These are phyloP conservation scores for Trichoderma cornu-damae DNA, from an alignment of 2,329 filamentous ascomycete species.

Conservation along the genomic window DNA sequence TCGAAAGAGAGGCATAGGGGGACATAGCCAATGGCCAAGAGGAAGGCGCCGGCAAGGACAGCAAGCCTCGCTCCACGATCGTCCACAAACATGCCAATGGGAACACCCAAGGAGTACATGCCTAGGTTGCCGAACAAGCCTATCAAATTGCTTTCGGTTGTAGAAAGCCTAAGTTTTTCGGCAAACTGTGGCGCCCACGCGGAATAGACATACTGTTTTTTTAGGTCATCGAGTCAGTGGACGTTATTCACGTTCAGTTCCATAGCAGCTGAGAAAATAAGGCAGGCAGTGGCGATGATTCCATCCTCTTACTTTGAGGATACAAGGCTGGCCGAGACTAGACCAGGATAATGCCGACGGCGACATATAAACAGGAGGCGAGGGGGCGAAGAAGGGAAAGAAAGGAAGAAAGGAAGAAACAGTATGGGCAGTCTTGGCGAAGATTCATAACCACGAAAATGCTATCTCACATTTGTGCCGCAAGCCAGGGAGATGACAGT, in stretches of 20 bases:
- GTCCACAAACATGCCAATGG: conserved; percentile 84
- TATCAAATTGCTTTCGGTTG: conserved; percentile 91
- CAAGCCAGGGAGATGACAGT: conserved; percentile 82
- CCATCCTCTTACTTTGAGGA: neutral
- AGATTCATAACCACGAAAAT: neutral
- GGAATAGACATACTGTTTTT: conserved; percentile 89
- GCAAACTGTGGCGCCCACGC: conserved; percentile 97
- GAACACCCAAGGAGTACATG: conserved; percentile 89
- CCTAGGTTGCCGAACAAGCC: conserved; percentile 81
- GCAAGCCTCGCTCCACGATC: conserved; percentile 72
- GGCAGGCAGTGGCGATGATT: neutral
- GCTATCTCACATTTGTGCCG: conserved; percentile 72
- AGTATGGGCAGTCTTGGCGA: neutral
- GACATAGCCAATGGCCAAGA: conserved; percentile 77
- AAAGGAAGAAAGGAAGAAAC: neutral
- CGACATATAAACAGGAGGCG: no score
- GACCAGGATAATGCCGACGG: neutral
- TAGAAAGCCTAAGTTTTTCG: conserved; percentile 74
- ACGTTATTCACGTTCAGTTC: neutral
- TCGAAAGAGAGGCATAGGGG: conserved; percentile 77
- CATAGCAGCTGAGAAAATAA: neutral
- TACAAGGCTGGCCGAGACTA: neutral
- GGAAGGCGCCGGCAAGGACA: conserved; percentile 66
- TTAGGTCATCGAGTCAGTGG: conserved; percentile 5
- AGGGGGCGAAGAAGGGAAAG: no score